Evolutionary conservation across 148 eudicot genomes (phyloP).

Genomic region (Persicaria tinctoria): DNA sequence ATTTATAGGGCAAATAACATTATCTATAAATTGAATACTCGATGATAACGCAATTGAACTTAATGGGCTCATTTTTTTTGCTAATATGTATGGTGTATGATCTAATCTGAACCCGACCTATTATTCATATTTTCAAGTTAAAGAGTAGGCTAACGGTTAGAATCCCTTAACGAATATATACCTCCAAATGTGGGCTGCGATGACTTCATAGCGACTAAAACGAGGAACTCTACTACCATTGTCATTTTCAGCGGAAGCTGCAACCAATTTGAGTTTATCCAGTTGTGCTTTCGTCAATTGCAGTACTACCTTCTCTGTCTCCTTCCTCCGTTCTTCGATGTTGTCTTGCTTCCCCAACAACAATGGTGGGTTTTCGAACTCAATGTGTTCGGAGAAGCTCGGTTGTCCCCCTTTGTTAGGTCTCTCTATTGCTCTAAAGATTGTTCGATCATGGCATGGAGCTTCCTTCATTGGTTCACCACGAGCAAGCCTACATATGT

Average conservation of each 20-base stretch:
- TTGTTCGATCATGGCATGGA: slow-evolving; percentile 25
- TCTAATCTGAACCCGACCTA: no score
- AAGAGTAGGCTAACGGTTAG: no score
- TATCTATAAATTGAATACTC: no score
- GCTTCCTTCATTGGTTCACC: slow-evolving; percentile 19
- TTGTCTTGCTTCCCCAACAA: neutral
- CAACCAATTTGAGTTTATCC: slow-evolving; percentile 13
- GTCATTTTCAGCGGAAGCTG: neutral
- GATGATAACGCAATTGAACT: no score
- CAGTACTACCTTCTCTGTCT: neutral
- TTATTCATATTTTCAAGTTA: no score
- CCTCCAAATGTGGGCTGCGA: slow-evolving; percentile 20
- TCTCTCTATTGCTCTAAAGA: slow-evolving; percentile 19
- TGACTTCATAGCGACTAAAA: slow-evolving; percentile 18
- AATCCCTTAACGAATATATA: neutral
- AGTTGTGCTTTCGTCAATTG: slow-evolving; percentile 12
- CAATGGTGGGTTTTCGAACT: neutral
- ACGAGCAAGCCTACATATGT: slow-evolving; percentile 17
- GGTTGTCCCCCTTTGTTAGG: neutral
- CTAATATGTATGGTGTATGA: no score
- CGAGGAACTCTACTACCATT: neutral
- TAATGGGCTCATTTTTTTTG: no score
- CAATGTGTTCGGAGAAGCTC: neutral
- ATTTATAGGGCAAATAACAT: neutral
- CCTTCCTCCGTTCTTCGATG: neutral